Base-by-base conservation (phyloP, 164 flowering plant species). In the Berberis vulgaris region DNA sequence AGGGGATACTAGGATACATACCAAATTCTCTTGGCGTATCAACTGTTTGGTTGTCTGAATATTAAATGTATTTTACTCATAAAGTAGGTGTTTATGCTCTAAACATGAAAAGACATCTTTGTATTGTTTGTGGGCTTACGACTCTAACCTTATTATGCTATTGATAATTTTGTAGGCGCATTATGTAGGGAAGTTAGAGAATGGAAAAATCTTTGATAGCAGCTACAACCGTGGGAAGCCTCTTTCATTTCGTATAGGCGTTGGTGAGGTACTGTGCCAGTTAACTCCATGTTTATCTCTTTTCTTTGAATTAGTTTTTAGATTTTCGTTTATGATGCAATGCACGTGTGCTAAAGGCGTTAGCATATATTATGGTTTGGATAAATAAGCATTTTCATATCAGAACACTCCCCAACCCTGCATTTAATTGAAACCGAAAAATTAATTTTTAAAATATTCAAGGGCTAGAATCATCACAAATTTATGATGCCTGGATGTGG, bases 211-310 rank as follows among this genome's bases (percentile, higher is more conserved):
- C 2, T 91, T 91, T 49, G 98, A 91, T 61, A 91, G 98, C 82
- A 91, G 96, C 86, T 91, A 91, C 67, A 77, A 75, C 63, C 82
- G 98, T 6, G 98, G 98, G 40, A 81, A 79, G 76, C 96, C 98
- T 63, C 83, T 91, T n/a, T 73, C 89, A 0, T 89, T 91, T 71
- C 90, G 89, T 1, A 67, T 91, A 39, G 98, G 96, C 8, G 96
- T 83, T 56, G 94, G 96, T 5, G 98, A 89, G 94, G 97, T 87
- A 76, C 4, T 6, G 3, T 7, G 3, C 3, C 42, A 8, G 26
- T 26, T 26, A 26, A 26, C 26, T 26, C 26, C 26, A 26, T 26
- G 26, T 26, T 26, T 26, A 26, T 26, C 26, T 26, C 59, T 9
- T 40, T 56, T 6, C 59, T 57, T 5, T 57, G 41, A 57, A 57